Conservation (phyloP, 257 asterid genomes). For the Voacanga thouarsii region DNA sequence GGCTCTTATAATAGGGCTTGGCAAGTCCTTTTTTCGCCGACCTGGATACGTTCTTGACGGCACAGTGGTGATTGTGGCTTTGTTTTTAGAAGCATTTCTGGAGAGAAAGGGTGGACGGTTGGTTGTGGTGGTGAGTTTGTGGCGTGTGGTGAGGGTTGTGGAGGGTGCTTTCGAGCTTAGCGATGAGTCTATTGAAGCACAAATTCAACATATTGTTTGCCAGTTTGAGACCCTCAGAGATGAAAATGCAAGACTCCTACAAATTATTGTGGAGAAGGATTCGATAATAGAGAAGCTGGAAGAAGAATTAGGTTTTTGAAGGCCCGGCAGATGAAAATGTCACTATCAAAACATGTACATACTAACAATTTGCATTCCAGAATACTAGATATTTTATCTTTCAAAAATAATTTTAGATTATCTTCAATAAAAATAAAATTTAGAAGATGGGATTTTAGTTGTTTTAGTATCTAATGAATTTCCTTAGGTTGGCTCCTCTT, state of each 20-base stretch:
- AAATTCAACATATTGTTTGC: constrained; percentile 19
- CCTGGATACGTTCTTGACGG: constrained; percentile 32
- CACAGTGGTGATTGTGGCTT: constrained; percentile 28
- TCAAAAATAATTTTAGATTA: no score
- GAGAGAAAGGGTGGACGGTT: constrained; percentile 31
- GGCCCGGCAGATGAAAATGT: background rate
- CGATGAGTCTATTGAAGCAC: constrained; percentile 35
- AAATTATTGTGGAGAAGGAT: constrained; percentile 27
- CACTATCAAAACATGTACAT: no score
- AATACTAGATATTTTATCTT: no score
- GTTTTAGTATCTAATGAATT: no score
- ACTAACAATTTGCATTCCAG: no score
- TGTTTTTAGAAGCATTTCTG: constrained; percentile 24
- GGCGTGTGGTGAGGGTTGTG: constrained; percentile 35
- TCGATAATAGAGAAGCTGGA: constrained; percentile 16
- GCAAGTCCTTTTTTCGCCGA: constrained; percentile 12
- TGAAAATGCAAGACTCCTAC: constrained; percentile 26
- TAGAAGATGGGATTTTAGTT: no score
- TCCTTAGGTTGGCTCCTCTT: no score
- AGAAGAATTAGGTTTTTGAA: constrained; percentile 13
- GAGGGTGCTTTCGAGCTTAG: constrained; percentile 37
- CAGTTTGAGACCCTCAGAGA: constrained; percentile 28
- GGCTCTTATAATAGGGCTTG: constrained; percentile 21
- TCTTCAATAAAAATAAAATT: no score
- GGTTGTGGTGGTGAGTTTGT: constrained; percentile 32